Base-by-base conservation (phyloP, 1,284 basidiomycete species). In the Naganishia sp. region DNA sequence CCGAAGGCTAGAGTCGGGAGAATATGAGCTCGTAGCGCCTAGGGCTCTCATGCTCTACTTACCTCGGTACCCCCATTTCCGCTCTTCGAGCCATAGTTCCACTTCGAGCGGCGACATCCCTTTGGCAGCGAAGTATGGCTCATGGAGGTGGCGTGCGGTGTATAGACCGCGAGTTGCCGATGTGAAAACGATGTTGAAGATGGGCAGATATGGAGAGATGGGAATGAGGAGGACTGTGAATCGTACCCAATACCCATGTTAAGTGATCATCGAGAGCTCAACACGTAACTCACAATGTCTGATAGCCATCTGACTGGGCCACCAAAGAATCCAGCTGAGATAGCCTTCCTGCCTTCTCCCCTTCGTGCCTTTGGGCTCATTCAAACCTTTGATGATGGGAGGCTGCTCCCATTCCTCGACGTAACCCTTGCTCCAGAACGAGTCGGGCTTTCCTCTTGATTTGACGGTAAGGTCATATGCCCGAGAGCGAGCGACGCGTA, bases 61-160 rank as follows among this genome's bases (percentile, higher is more conserved):
- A 90, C 89, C 74, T 75, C 89, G 82, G 74, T 94, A 93, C 66
- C 90, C 87, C 88, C 90, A 91, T 75, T 90, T 90, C 36, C 89
- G 85, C 76, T 94, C 92, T 73, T 91, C 89, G 68, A 94, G 84
- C 79, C 90, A 94, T 0, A 87, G 79, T 13, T 86, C 86, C 9
- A 86, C 79, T 74, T 93, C 85, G 33, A 84, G 77, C 4, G 82
- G 77, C 0, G 85, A 84, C 91, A 94, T 93, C 61, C 85, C 85
- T 79, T 94, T 94, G 5, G 87, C 81, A 67, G 86, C 83, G 70
- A 92, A 94, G 75, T 93, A 94, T 0, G 87, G 86, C 71, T 83
- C 81, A 76, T 93, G 90, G 1, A 92, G 83, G 70, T 85, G 82
- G 18, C 86, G 83, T 2, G 87, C 87, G 0, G 89, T 92, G 1